These are phyloP conservation scores for Nitzschia sp. DNA, from an alignment of 108 stramenopile species.

Conservation along the genomic window DNA sequence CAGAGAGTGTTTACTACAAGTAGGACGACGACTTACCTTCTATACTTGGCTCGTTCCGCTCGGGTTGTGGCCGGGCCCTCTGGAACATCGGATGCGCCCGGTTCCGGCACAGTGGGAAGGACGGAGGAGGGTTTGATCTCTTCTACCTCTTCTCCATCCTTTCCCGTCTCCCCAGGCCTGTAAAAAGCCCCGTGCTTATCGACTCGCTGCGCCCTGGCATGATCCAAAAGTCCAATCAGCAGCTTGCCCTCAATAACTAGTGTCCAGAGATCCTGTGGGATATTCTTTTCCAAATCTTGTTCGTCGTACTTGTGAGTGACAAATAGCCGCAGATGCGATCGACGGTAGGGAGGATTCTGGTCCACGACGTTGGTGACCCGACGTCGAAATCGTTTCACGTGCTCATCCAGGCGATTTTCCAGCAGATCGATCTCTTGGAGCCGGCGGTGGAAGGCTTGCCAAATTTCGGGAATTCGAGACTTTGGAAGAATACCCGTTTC, in stretches of 20 bases:
- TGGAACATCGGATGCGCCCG: not conserved
- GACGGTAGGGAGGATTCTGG: slow-evolving; percentile 53
- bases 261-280: slow-evolving; percentile 46
- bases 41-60: slow-evolving; percentile 21
- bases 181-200: slow-evolving; percentile 39
- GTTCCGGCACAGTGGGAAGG: not conserved
- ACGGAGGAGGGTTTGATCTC: not conserved
- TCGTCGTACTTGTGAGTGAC: slow-evolving; percentile 56
- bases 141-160: not conserved
- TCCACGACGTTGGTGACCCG: slow-evolving; percentile 58
- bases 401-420: slow-evolving; percentile 61
- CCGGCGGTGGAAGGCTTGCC: slow-evolving; percentile 19
- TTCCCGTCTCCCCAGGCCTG: not conserved
- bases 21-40: too few species aligned
- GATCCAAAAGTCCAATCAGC: slow-evolving; percentile 69
- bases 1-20: too few species aligned
- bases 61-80: not conserved
- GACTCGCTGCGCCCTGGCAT: slow-evolving; percentile 56
- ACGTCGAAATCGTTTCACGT: slow-evolving; percentile 54
- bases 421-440: slow-evolving; percentile 59
- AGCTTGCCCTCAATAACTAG: slow-evolving; percentile 77
- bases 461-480: slow-evolving; percentile 35
- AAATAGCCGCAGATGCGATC: slow-evolving; percentile 68
- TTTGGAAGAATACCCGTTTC: slow-evolving; percentile 4
- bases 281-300: not conserved